phyloP scores from a whole-genome alignment of 176 grass and related monocot genomes.

The Cenchrus fungigraminus region DNA sequence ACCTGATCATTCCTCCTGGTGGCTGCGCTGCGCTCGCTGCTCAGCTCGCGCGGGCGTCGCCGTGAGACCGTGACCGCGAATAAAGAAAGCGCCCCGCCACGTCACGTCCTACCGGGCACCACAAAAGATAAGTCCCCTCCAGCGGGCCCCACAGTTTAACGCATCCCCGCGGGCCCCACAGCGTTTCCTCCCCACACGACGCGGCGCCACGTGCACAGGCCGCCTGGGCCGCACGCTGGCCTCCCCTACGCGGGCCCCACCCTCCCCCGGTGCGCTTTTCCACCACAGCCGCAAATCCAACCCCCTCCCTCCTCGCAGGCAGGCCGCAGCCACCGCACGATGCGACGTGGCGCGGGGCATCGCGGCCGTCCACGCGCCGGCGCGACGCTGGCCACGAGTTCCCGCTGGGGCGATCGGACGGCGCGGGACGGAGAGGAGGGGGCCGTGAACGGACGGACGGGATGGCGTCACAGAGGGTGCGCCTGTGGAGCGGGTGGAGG shows the following conservation, averaged over 20 bases:
- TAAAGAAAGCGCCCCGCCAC: conserved; percentile 31
- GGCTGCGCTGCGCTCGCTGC: background rate
- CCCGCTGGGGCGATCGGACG: conserved; percentile 8
- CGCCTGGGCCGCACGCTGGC: background rate
- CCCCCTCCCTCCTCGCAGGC: background rate
- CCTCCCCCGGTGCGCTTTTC: conserved; percentile 53
- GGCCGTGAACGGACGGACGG: background rate
- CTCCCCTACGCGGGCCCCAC: conserved; percentile 25
- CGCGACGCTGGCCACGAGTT: conserved; percentile 45
- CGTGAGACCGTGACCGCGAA: background rate
- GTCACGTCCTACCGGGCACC: conserved; percentile 24
- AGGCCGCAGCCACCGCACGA: background rate
- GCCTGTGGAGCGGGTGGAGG: background rate
- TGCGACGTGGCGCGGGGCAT: background rate
- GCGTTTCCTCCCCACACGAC: background rate
- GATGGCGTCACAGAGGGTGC: background rate
- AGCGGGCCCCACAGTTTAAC: background rate
- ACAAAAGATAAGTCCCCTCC: conserved; percentile 9
- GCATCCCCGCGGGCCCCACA: background rate
- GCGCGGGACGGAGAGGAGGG: fast-evolving
- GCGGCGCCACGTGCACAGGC: background rate
- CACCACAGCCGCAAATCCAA: conserved; percentile 45
- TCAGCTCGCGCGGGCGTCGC: background rate
- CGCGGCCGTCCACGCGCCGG: background rate
- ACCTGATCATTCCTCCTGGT: background rate